phyloP scores from a whole-genome alignment of 169 alveolate genomes.

The Toxoplasma gondii region DNA sequence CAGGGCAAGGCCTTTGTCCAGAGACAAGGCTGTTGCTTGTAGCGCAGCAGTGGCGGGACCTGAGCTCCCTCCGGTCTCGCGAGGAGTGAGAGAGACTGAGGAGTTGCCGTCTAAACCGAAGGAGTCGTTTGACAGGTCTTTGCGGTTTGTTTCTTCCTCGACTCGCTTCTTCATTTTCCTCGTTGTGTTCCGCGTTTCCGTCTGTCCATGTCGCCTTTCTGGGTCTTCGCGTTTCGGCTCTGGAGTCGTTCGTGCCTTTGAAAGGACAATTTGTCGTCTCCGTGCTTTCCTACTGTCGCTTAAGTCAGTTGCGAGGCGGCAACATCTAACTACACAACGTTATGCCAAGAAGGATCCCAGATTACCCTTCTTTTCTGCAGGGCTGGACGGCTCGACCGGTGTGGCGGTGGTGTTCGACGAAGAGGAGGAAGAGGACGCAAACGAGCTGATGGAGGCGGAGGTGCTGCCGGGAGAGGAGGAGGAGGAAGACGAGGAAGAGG shows the following conservation, averaged over 20 bases:
- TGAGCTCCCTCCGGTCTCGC: no score
- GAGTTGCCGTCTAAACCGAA: no score
- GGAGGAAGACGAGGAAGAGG: constrained; percentile 74
- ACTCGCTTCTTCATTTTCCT: not conserved
- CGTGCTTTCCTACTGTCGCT: no score
- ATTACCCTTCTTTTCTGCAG: constrained; percentile 22
- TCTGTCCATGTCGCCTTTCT: not conserved
- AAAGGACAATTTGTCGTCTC: no score
- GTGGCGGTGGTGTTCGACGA: constrained; percentile 76
- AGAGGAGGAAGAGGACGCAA: constrained; percentile 76
- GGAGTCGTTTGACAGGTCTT: not conserved
- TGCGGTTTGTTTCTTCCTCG: not conserved
- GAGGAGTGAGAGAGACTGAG: no score
- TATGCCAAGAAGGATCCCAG: not conserved
- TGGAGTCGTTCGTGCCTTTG: no score
- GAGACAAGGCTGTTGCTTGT: no score
- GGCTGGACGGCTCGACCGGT: constrained; percentile 72
- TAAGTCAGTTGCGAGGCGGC: no score
- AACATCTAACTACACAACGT: no score
- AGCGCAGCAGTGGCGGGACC: no score
- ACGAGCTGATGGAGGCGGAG: constrained; percentile 67
- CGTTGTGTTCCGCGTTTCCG: not conserved
- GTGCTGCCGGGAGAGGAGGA: constrained; percentile 59
- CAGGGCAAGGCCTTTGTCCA: no score
- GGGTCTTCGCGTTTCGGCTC: no score